Evolutionary conservation across 768 basidiomycete species (phyloP), one percentile per base, ranked within the genome.

Genomic region (Exidia glandulosa): DNA sequence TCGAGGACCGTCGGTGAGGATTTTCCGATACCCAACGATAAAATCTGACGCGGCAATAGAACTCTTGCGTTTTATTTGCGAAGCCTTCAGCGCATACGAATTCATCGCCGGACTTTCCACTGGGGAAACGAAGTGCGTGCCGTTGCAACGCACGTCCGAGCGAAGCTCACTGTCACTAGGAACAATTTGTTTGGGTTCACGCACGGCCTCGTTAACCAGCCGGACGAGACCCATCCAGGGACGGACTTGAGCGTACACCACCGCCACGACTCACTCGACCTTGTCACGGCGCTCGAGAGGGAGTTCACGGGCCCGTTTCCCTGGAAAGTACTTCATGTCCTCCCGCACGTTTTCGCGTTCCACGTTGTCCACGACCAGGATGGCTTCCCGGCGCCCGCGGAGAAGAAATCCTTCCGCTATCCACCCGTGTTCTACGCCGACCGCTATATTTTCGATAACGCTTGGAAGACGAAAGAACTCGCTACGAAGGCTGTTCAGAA

Each of bases 341-440:
- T 85, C 58, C 47, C 87, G 7, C 81, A 85, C 32, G 74, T 88
- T 32, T 76, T 89, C 41, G 75, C 79, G 0, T 88, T 88, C 67
- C 75, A 82, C 32, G 70, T 81, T 29, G 61, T 69, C 32, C 73
- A 54, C 50, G 30, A 29, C 25, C 16, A 54, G 76, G 19, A 66
- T 66, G 50, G 60, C 61, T 47, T 54, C 66, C 58, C 59, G 66
- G 50, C 55, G 60, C 41, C 55, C 62, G 25, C 65, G 19, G 71
- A 74, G 32, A 72, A 66, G 30, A 68, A 68, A 59, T 64, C 64
- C 3, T 85, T 90, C 63, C 69, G 68, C 14, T 92, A 79, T 64
- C 88, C 89, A 2, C 81, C 79, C 63, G 73, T 75, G 23, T 74
- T 92, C 54, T 89, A 82, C 67, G 73, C 91, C 52, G 90, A 92